Evolutionary conservation across 2,329 filamentous ascomycete genomes (phyloP).

Genomic region (Mycogone perniciosa): DNA sequence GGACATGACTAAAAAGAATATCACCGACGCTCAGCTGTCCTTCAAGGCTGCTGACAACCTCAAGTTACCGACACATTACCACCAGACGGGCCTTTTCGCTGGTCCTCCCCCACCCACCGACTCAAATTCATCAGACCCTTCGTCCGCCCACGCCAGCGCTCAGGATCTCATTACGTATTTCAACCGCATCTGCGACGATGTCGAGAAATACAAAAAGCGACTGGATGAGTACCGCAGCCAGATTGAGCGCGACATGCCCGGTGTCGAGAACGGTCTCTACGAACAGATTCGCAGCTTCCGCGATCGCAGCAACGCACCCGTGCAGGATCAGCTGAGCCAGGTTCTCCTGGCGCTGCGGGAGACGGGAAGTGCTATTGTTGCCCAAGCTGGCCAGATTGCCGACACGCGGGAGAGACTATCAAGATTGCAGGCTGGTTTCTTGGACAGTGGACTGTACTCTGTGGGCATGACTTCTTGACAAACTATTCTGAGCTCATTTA

Average conservation of each 20-base stretch:
- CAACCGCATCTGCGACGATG: slow-evolving; percentile 37
- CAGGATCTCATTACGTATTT: slow-evolving; percentile 41
- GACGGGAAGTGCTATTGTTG: slow-evolving; percentile 35
- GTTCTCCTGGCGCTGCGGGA: slow-evolving; percentile 33
- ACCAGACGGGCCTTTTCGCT: slow-evolving; percentile 40
- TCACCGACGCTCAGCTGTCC: slow-evolving; percentile 61
- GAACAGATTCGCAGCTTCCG: slow-evolving; percentile 35
- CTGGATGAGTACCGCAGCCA: slow-evolving; percentile 40
- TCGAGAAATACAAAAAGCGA: slow-evolving; percentile 37
- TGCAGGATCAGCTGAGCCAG: slow-evolving; percentile 34
- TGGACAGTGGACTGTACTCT: slow-evolving; percentile 31
- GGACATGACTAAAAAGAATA: slow-evolving; percentile 54
- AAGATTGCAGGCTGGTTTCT: slow-evolving; percentile 35
- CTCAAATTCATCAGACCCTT: slow-evolving; percentile 26
- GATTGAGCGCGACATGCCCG: slow-evolving; percentile 43
- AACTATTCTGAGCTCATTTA: neutral
- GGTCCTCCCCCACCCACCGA: slow-evolving; percentile 24
- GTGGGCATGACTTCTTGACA: slow-evolving; percentile 26
- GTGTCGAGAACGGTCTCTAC: slow-evolving; percentile 41
- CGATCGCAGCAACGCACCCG: slow-evolving; percentile 26
- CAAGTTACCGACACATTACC: slow-evolving; percentile 57
- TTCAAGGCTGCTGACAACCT: slow-evolving; percentile 71
- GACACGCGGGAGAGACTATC: slow-evolving; percentile 37
- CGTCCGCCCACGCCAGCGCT: slow-evolving; percentile 31
- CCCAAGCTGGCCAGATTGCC: slow-evolving; percentile 37